Evolutionary conservation across 148 eudicot genomes (phyloP).

Genomic region (Camellia sinensis): DNA sequence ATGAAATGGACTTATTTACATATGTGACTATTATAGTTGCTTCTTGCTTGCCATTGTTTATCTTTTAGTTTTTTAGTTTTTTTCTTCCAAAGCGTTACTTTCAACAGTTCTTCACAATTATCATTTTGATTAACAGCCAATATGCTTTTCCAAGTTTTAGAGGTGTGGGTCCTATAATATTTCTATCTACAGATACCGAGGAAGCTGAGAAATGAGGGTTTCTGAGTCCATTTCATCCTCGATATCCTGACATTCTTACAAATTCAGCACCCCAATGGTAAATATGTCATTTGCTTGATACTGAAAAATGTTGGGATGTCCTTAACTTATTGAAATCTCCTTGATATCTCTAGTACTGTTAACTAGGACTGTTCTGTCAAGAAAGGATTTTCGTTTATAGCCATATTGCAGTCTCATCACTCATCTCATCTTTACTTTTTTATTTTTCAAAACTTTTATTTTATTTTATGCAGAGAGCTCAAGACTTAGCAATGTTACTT

Average conservation of each 20-base stretch:
- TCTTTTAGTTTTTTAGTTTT: not conserved
- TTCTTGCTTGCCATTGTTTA: not conserved
- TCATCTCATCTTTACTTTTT: not conserved
- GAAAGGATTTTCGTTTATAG: not conserved
- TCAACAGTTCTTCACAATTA: not conserved
- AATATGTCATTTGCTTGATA: slow-evolving; percentile 16
- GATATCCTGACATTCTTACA: slow-evolving; percentile 97
- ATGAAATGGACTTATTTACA: not conserved
- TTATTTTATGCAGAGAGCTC: slow-evolving; percentile 70
- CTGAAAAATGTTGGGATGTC: not conserved
- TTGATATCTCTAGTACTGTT: not conserved
- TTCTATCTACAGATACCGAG: slow-evolving; percentile 91
- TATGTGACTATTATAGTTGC: not conserved
- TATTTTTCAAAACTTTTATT: not conserved
- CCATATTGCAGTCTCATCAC: not conserved
- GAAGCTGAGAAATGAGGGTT: slow-evolving; percentile 98
- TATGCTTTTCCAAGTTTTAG: slow-evolving; percentile 63
- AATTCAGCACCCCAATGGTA: slow-evolving; percentile 99
- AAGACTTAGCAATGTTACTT: slow-evolving; percentile 96
- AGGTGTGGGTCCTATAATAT: slow-evolving; percentile 94
- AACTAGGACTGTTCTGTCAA: not conserved
- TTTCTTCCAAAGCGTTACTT: not conserved
- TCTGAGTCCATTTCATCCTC: slow-evolving; percentile 98
- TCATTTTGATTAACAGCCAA: slow-evolving; percentile 8
- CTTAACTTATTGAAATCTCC: not conserved